A percentile compares a stretch with the other conserved stretches of the same genome.
phyloP scores from a whole-genome alignment of 1,284 basidiomycete species.

The Pseudozyma sp. region DNA sequence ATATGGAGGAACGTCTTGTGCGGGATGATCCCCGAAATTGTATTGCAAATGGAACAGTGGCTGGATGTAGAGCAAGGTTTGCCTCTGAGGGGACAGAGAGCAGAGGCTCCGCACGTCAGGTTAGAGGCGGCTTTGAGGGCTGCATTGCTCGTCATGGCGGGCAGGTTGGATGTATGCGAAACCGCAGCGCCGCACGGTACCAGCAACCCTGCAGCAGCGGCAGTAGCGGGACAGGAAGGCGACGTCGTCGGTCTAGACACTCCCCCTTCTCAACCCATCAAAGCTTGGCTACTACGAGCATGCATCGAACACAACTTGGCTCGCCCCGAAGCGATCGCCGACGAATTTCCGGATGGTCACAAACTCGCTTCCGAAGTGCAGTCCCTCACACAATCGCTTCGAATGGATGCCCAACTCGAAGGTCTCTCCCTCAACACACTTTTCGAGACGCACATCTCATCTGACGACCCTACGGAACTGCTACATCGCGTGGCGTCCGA shows the following conservation, averaged over 20 bases:
- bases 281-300: constrained; percentile 45
- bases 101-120: constrained; percentile 38
- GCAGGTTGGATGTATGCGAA: constrained; percentile 34
- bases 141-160: constrained; percentile 28
- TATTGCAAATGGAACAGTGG: constrained; percentile 52
- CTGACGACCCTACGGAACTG: constrained; percentile 39
- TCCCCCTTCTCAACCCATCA: constrained; percentile 39
- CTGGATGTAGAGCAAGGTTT: constrained; percentile 31
- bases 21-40: constrained; percentile 43
- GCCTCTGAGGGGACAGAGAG: constrained; percentile 33
- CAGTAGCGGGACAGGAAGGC: neutral
- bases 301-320: constrained; percentile 45
- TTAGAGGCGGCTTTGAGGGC: constrained; percentile 38
- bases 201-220: neutral
- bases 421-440: constrained; percentile 31
- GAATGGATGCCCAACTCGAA: constrained; percentile 48
- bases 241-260: constrained; percentile 39
- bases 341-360: constrained; percentile 45
- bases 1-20: constrained; percentile 50
- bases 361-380: constrained; percentile 50
- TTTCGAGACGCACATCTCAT: constrained; percentile 37
- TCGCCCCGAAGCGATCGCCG: constrained; percentile 46
- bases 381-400: constrained; percentile 37
- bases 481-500: constrained; percentile 39
- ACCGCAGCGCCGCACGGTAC: constrained; percentile 2